Evolutionary conservation across 2,329 filamentous ascomycete species (phyloP), one percentile per base, ranked within the genome.

Genomic region (Ceratocystis ficicola): DNA sequence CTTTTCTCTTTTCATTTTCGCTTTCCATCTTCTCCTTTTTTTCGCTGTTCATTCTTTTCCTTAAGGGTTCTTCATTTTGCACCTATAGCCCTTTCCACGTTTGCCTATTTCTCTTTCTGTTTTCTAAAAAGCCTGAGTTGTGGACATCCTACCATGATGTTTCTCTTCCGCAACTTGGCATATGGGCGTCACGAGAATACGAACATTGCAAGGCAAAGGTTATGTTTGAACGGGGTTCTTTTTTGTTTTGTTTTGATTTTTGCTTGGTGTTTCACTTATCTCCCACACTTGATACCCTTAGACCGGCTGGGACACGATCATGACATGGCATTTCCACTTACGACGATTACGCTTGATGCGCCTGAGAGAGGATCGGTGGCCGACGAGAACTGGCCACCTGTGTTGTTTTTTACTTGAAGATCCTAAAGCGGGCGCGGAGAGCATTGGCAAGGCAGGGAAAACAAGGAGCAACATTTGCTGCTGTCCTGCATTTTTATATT

Each of bases 1-100:
- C 65, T 69, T 67, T 70, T 71, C 70, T 70, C 70, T 70, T 70
- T 69, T 71, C 70, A 68, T 70, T 71, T 71, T 72, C 69, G 28
- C 17, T 63, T 62, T 59, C 60, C 48, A 46, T 61, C 57, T 46
- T 57, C 36, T 66, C 12, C 30, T 55, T 64, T 44, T 55, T 64
- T 67, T 67, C 48, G 20, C 32, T 65, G 15, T 67, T 67, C 59
- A 30, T 44, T 67, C 41, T 62, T 46, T 55, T 65, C 61, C 44
- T 68, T 63, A 48, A n/a, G 55, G 30, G 55, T 15, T 62, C 30
- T 62, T 44, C 28, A 22, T 62, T 32, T 32, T 44, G 60, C 44
- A 59, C 55, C 55, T 59, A 59, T 30, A 36, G 30, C 55, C 55
- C 48, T 64, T 50, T 52, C n/a, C 28, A 50, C 46, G 30, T 65